A percentile compares a stretch with the other conserved stretches of the same genome.
Conservation (phyloP, 2,329 filamentous ascomycete species). For the Gliomastix tumulicola region DNA sequence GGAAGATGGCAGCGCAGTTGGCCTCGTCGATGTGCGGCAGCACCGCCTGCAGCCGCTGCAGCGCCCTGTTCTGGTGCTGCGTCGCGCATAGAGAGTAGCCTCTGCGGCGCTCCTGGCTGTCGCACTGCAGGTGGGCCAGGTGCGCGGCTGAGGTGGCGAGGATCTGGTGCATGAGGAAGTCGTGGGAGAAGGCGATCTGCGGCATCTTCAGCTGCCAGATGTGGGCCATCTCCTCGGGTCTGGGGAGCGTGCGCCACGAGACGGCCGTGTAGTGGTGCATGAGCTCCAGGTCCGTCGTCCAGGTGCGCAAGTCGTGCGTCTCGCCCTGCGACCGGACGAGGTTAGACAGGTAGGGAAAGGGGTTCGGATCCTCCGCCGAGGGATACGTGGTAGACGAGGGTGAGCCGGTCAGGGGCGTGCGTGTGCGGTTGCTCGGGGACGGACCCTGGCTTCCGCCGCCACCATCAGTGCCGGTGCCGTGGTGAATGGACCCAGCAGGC, state of each 20-base stretch:
- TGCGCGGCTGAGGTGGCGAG: conserved; percentile 20
- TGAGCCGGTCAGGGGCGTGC: no score
- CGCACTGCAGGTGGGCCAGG: conserved; percentile 15
- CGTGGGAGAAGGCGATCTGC: conserved; percentile 15
- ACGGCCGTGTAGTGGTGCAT: conserved; percentile 24
- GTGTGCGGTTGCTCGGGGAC: no score
- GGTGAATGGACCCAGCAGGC: no score
- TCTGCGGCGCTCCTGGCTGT: no score
- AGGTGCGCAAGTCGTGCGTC: conserved; percentile 7
- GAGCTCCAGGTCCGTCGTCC: conserved; percentile 25
- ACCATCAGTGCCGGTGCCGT: no score
- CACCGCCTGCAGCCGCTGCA: conserved; percentile 16
- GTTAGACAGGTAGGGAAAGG: conserved; percentile 4
- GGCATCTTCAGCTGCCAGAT: conserved; percentile 20
- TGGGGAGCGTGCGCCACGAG: conserved; percentile 19
- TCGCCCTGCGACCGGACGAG: background rate
- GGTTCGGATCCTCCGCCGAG: no score
- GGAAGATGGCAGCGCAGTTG: conserved; percentile 22
- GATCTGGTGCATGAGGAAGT: conserved; percentile 20
- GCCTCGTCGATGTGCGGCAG: conserved; percentile 15
- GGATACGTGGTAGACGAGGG: no score
- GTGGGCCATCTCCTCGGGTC: conserved; percentile 14
- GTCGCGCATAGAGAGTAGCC: conserved; percentile 18
- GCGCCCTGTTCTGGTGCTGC: conserved; percentile 22
- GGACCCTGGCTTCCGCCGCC: no score